Base-by-base conservation (phyloP, 345 rosid genomes). In the Gossypioides kirkii region DNA sequence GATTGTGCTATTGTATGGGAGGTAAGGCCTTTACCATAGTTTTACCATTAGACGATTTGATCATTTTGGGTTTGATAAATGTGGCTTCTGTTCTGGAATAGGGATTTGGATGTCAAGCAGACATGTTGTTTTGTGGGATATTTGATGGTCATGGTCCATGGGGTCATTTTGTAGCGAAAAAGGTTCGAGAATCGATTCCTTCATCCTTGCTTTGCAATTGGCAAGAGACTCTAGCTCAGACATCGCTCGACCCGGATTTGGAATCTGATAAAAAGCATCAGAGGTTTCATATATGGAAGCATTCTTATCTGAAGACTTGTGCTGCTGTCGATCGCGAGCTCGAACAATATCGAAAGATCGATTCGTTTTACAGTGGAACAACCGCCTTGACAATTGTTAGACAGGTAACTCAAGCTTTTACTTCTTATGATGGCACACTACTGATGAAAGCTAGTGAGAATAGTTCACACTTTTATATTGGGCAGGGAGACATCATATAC, bases 101-200 rank as follows among this genome's bases (percentile, higher is more conserved):
- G 99, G 97, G 82, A 70, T 95, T 86, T 46, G 99, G 99, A 73
- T 83, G 92, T 74, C 91, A 95, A 80, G 88, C 76, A 73, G 99
- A 92, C 81, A 90, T 88, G 94, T 76, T 81, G 17, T 95, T 92
- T 61, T 95, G 99, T 67, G 99, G 99, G 76, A 85, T 95, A 80
- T 95, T 90, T 71, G 99, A 95, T 75, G 98, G 99, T 67, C 99
- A 95, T 55, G 99, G 99, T 76, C 89, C 89, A 0, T 95, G 99
- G 99, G 99, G 99, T 17, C 99, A 95, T 79, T 92, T 65, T 55
- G 99, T 95, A 36, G 84, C 98, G 2, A 95, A 92, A 75, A 87
- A 79, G 81, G 99, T 95, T 36, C 76, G 96, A n/a, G 84, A 95
- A 70, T 84, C 94, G 0, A 78, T 95, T 94, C 97, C 98, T 38